Evolutionary conservation across 257 asterid species (phyloP), one percentile per base, ranked within the genome.

Genomic region (Nicotiana noctiflora): DNA sequence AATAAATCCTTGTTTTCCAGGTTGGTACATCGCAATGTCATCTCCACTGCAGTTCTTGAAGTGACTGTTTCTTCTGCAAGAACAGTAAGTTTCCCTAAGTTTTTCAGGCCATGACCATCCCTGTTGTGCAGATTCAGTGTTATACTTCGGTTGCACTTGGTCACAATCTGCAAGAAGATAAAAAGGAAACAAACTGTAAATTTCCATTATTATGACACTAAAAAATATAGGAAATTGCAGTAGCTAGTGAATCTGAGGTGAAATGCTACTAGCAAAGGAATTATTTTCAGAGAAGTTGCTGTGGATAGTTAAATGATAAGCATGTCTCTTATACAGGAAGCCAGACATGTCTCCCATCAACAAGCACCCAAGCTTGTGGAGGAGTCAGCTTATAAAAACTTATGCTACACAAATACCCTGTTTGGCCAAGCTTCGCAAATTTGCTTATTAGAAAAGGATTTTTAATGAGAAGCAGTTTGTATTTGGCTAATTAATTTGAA

Each of bases 1-100:
- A 93, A 86, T 25, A 87, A 72, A 75, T 92, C 98, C 88, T 92
- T 93, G 89, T 92, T 92, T 52, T 86, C 92, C 75, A 94, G 88
- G 81, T 86, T 87, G 37, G 74, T 65, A 79, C 96, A 92, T 61
- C 83, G 89, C 55, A 94, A 77, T 40, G 89, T 84, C 61, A 94
- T 86, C 87, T 89, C 93, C 62, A 91, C 88, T 23, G 91, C 92
- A 46, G 49, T 88, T 85, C 90, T 90, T 49, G 95, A 90, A 86
- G 92, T 88, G 79, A 86, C 89, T 29, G 84, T 87, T 86, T 94
- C 98, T 85, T 94, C 97, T 1, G 96, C 93, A 75, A 70, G 92
- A 75, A 89, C 81, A 19, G 93, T 90, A 83, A 93, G 84, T 72
- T 87, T 85, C 63, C 98, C 95, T 76, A 88, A 77, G 76, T 83